These are phyloP conservation scores for Leccinum variicolor DNA, from an alignment of 768 basidiomycete genomes.

Conservation along the genomic window DNA sequence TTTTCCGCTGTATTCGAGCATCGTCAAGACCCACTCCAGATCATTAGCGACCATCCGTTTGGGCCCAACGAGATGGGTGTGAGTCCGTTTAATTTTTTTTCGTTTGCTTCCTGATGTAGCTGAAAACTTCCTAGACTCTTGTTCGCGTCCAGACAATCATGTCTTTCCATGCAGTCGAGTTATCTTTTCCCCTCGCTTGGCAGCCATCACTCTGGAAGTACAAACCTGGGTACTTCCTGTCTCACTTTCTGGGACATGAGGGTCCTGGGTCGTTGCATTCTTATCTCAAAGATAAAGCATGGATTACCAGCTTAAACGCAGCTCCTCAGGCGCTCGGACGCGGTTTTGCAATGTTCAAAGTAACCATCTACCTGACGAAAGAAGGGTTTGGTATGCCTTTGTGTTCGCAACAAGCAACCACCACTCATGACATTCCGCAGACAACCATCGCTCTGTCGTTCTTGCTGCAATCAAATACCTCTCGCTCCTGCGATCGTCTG, in stretches of 20 bases:
- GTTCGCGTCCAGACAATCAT: conserved; percentile 88
- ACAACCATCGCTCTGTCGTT: conserved; percentile 70
- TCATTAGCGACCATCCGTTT: conserved; percentile 71
- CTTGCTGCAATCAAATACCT: conserved; percentile 78
- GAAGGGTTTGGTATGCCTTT: conserved; percentile 74
- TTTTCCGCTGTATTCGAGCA: conserved; percentile 76
- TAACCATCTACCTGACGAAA: conserved; percentile 75
- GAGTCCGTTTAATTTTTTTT: conserved; percentile 30
- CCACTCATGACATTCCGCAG: conserved; percentile 28
- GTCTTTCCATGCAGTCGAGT: conserved; percentile 79
- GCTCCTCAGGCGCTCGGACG: conserved; percentile 70
- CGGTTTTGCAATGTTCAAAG: conserved; percentile 87
- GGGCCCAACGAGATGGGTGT: conserved; percentile 71
- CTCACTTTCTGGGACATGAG: conserved; percentile 88
- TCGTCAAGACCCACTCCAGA: conserved; percentile 54
- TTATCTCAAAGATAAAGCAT: conserved; percentile 85
- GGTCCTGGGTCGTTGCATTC: conserved; percentile 89
- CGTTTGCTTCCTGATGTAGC: conserved; percentile 12
- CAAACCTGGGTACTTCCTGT: conserved; percentile 74
- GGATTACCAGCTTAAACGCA: conserved; percentile 72
- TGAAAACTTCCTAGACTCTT: conserved; percentile 48
- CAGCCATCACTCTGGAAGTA: conserved; percentile 71
- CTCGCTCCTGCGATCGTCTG: conserved; percentile 58
- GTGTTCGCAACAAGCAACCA: background rate
- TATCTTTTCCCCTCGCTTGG: conserved; percentile 75